Base-by-base conservation (phyloP, 495 filamentous ascomycete species). In the Xylaria venustula region DNA sequence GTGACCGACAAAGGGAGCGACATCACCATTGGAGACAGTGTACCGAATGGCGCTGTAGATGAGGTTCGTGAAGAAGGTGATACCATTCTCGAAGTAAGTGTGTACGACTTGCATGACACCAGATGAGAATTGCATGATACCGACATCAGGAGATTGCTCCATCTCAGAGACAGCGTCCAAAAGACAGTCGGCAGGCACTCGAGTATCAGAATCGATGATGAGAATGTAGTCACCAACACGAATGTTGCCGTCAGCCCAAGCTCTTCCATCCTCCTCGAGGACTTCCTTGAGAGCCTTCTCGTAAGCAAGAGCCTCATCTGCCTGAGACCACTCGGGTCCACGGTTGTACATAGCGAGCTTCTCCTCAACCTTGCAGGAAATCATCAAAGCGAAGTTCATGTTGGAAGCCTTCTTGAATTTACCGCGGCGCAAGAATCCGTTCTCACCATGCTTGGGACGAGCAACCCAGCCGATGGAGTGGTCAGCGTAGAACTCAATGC, bases 1-100 rank as follows among this genome's bases (percentile, higher is more conserved):
- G 75, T 92, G 90, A 17, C 86, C 86, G 62, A 89, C 86, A 53
- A 89, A 89, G n/a, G 90, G 90, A 12, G 90, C 89, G 50, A 92
- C 88, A 68, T 93, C 90, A 44, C 90, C 90, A 74, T 91, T 92
- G 20, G 88, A 82, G 64, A 92, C 88, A 47, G 89, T 87, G 71
- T 88, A 93, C 11, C 82, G 79, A 60, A 93, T 93, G 49, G 88
- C 87, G 30, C 81, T 89, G 72, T 92, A 93, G 70, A 93, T 87
- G 17, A 93, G 81, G 70, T 92, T 87, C 47, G 90, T 93, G 77
- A 93, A 93, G 79, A 91, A 93, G 36, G 89, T 91, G 64, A 92
- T 90, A 61, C 86, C 86, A 63, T 87, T 87, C 71, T 89, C 86
- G 55, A 90, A 90, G 67, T 88, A 89, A 23, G 83, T 87, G 68